Conservation (phyloP, 345 rosid species). For the Lumnitzera racemosa region DNA sequence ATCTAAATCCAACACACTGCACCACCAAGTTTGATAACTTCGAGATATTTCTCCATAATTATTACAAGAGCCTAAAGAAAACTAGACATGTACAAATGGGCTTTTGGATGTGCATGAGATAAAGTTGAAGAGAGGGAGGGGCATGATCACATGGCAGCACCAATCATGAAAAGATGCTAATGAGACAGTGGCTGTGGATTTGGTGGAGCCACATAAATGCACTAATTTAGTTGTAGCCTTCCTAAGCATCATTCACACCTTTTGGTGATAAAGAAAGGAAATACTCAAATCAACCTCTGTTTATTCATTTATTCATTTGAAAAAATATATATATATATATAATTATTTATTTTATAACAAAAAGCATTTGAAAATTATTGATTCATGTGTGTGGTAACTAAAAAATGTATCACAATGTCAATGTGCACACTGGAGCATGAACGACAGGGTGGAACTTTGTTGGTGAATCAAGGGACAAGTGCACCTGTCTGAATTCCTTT, state of each 20-base stretch:
- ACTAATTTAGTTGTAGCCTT: constrained; percentile 20
- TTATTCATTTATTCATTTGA: background rate
- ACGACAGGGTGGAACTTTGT: constrained; percentile 9
- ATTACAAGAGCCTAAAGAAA: too few species aligned
- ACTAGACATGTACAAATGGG: too few species aligned
- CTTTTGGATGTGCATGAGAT: too few species aligned
- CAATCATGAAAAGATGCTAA: constrained; percentile 37
- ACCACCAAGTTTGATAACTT: too few species aligned
- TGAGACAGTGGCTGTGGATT: constrained; percentile 58
- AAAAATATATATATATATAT: too few species aligned
- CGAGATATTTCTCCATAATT: too few species aligned
- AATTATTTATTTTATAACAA: too few species aligned
- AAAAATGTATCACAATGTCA: background rate
- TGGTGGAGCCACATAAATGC: constrained; percentile 61
- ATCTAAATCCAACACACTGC: too few species aligned
- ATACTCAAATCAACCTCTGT: constrained; percentile 9
- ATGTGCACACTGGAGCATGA: constrained; percentile 3
- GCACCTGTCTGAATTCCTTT: constrained; percentile 2
- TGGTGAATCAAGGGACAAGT: constrained; percentile 10
- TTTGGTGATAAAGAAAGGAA: background rate
- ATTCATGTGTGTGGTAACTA: too few species aligned
- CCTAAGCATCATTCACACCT: constrained; percentile 8
- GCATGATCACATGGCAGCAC: constrained; percentile 64
- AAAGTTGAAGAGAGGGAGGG: constrained; percentile 2
- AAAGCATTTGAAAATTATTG: too few species aligned